Base-by-base conservation (phyloP, 2,329 filamentous ascomycete species). In the Magnaporthales sp. region DNA sequence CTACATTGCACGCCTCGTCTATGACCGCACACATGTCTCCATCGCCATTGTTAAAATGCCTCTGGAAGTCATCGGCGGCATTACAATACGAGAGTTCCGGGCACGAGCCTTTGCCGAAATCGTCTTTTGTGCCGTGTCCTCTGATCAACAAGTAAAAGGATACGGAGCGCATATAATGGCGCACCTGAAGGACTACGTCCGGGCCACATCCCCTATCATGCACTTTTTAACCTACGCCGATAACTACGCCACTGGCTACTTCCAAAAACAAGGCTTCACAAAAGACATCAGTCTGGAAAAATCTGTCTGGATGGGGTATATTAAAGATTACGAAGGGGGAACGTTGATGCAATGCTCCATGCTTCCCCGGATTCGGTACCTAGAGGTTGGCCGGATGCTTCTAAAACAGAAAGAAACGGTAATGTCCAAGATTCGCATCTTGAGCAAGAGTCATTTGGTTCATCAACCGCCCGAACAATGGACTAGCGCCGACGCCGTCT, bases 261-360 rank as follows among this genome's bases (percentile, higher is more conserved):
- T 92, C 78, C 91, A 91, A 74, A 92, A 92, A 74, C 89, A 92
- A 77, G 89, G 89, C 0, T 92, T 92, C 73, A 91, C 90, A 1
- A 92, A 92, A 73, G 89, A 92, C 69, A 91, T 92, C 68, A 91
- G 88, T 0, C 80, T 92, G 5, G 87, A 90, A 67, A 88, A 85
- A 72, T 82, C 85, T 4, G 85, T 87, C 56, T 92, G 89, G 89
- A 91, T 91, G 89, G 89, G 89, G 11, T 92, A 91, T 73, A 92
- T 92, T 77, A 92, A 92, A 74, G 89, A 92, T 75, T 92, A 92
- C 74, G 89, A 92, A 77, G 89, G 89, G 66, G 89, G 89, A 65
- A 92, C 89, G 0, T 90, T 92, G 70, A 92, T 92, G 89, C 90
- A 92, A 74, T 92, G 89, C 71, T 87, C 85, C 62, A 92, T 92